Evolutionary conservation across 148 eudicot species (phyloP), one percentile per base, ranked within the genome.

Genomic region (Rhododendron henanense): DNA sequence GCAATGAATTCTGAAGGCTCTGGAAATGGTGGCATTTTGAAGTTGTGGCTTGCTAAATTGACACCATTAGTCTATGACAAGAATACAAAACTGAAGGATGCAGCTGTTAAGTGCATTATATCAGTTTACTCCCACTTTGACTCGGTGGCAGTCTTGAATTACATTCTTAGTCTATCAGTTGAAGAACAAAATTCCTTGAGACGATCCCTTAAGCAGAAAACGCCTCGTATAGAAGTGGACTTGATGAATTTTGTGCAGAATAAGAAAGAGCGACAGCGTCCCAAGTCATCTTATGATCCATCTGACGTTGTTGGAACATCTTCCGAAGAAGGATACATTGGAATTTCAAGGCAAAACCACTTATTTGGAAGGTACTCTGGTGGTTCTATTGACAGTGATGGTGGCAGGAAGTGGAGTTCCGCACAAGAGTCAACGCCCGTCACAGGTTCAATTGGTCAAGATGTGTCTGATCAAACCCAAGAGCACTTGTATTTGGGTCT

Each of bases 151-250:
- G 99, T 97, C n/a, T 88, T 97, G 86, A 94, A 93, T 87, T 95
- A 90, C 90, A 92, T 97, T 84, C 95, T 97, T 85, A 92, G 95
- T 87, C 91, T 97, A 84, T 97, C 99, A 37, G 94, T 97, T 87
- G 98, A 97, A 90, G 99, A 95, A 76, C 98, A 97, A 87, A 97
- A 97, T 92, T 90, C 94, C 79, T 89, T 97, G 90, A 94, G 99
- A 87, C 92, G 99, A 78, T 98, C 96, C 57, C 96, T 97, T 10
- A 97, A 97, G 87, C 97, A 95, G 88, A 90, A 94, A 79, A 97
- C 99, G 2, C 99, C 99, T 88, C 99, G 99, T 85, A 95, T 97
- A 83, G 99, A 97, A 86, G 99, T 95, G 59, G 99, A 97, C 81
- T 91, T 97, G 85, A 97, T 97, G 99, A 97, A 94, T 86, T 97